Evolutionary conservation across 306 rosid genomes (phyloP), one percentile per base, ranked within the genome.

Genomic region (Trichosanthes truncata): DNA sequence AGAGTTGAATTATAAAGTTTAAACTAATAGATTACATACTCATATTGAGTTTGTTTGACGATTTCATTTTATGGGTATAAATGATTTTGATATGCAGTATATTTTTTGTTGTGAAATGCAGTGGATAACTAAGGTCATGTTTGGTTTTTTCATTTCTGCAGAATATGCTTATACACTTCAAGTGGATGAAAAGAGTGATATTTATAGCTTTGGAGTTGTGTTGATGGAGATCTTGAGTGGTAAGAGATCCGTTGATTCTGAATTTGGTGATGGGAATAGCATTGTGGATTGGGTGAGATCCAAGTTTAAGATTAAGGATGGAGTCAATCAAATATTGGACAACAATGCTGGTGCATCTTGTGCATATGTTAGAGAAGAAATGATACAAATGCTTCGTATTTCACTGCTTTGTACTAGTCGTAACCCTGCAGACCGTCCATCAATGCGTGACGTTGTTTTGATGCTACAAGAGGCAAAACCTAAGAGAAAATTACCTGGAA

Each of bases 141-240:
- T n/a, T n/a, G n/a, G n/a, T n/a, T 31, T 4, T 29, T 79, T 33
- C 40, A 56, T 80, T 49, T 41, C 43, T 3, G 10, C 93, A 95
- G 97, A 95, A 79, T 93, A 95, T 84, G 97, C 97, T 0, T 91
- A 95, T 6, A 95, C 97, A 1, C 88, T 95, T 0, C 97, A 95
- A 85, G 97, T 95, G 3, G 99, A 95, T 21, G 99, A 95, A 71
- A 95, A 91, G 93, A 95, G 97, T 82, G 97, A 93, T 15, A 95
- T 95, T 0, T 95, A 92, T 72, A 95, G 97, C 79, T 95, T 80
- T 0, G 97, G 97, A 4, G 97, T 95, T 13, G 93, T 95, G 74
- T 57, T 93, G 17, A 87, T 93, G 93, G 99, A 95, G 87, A 80
- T 95, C 15, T 46, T 95, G 61, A 89, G 87, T 35, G 94, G 97